Percentiles rank a stretch among this genome's conserved stretches.
phyloP scores from a whole-genome alignment of 1,284 basidiomycete species.

The Rhodotorula sp. region DNA sequence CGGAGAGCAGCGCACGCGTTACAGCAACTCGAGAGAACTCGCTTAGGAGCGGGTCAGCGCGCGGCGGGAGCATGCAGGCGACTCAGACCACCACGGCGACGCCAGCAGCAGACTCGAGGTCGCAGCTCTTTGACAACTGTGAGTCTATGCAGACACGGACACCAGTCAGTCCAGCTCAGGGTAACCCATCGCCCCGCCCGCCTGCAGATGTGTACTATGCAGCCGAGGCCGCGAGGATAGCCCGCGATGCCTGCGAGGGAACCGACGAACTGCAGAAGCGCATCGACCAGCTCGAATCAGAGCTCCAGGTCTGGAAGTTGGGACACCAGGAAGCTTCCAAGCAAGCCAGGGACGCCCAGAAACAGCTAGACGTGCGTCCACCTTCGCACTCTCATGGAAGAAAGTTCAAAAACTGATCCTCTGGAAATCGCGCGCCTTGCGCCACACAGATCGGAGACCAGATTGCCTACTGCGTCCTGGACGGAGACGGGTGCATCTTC shows the following conservation, averaged over 20 bases:
- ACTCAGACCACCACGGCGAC: background rate
- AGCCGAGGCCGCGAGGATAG: slow-evolving; percentile 17
- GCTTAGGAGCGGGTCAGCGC: no score
- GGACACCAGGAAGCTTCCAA: slow-evolving; percentile 11
- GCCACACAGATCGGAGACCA: slow-evolving; percentile 50
- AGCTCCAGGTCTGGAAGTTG: slow-evolving; percentile 20
- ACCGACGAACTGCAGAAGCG: background rate
- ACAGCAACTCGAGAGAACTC: background rate
- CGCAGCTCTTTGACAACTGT: slow-evolving; percentile 9
- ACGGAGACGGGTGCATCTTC: slow-evolving; percentile 68
- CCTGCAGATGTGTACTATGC: slow-evolving; percentile 17
- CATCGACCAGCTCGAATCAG: slow-evolving; percentile 14
- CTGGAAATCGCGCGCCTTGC: no score
- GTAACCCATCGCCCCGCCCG: background rate
- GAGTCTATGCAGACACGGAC: no score
- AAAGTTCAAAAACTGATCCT: background rate
- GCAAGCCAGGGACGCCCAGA: slow-evolving; percentile 19
- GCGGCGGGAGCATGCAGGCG: background rate
- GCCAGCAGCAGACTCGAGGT: background rate
- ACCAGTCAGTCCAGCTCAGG: background rate
- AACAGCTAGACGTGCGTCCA: slow-evolving; percentile 19
- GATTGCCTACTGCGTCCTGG: slow-evolving; percentile 59
- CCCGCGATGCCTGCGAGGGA: slow-evolving; percentile 11
- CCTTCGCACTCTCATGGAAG: no score
- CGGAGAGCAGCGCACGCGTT: background rate